Percentiles rank a stretch among this genome's conserved stretches.
Evolutionary conservation across 805 yeast species (phyloP).

Genomic region (Kurtzmaniella fragi): DNA sequence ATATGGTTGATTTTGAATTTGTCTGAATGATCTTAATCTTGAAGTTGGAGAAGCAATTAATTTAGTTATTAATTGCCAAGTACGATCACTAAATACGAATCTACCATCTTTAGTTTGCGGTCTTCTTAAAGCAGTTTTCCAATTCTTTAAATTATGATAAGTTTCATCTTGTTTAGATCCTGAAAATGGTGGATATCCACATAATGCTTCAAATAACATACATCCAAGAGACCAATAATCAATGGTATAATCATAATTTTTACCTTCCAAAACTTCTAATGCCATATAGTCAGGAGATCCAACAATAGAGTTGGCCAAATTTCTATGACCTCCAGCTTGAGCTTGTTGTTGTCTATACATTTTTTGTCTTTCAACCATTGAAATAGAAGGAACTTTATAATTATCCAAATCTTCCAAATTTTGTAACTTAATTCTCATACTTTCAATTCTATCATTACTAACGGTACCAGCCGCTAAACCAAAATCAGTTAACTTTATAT

Average conservation of each 20-base stretch:
- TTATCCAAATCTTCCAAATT: slow-evolving; percentile 69
- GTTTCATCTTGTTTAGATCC: slow-evolving; percentile 94
- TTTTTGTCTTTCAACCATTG: slow-evolving; percentile 82
- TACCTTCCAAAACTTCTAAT: slow-evolving; percentile 90
- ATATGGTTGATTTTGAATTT: slow-evolving; percentile 73
- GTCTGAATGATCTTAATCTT: slow-evolving; percentile 74
- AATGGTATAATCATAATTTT: slow-evolving; percentile 88
- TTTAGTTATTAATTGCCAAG: slow-evolving; percentile 83
- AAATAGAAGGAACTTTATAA: slow-evolving; percentile 57
- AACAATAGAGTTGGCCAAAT: slow-evolving; percentile 90
- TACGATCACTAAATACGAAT: slow-evolving; percentile 89
- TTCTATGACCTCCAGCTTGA: slow-evolving; percentile 49
- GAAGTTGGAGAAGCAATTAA: slow-evolving; percentile 75
- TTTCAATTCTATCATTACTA: slow-evolving; percentile 86
- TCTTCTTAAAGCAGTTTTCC: slow-evolving; percentile 83
- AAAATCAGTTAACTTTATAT: slow-evolving; percentile 90
- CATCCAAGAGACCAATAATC: slow-evolving; percentile 99
- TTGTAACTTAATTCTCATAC: slow-evolving; percentile 68
- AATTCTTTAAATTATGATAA: slow-evolving; percentile 84
- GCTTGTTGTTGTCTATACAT: slow-evolving; percentile 72
- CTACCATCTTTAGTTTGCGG: slow-evolving; percentile 92
- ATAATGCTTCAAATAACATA: slow-evolving; percentile 91
- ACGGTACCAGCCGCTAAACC: slow-evolving; percentile 97
- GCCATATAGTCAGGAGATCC: slow-evolving; percentile 99
- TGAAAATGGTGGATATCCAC: slow-evolving; percentile 96